Base-by-base conservation (phyloP, 768 basidiomycete genomes). In the Auriculariales sp. region DNA sequence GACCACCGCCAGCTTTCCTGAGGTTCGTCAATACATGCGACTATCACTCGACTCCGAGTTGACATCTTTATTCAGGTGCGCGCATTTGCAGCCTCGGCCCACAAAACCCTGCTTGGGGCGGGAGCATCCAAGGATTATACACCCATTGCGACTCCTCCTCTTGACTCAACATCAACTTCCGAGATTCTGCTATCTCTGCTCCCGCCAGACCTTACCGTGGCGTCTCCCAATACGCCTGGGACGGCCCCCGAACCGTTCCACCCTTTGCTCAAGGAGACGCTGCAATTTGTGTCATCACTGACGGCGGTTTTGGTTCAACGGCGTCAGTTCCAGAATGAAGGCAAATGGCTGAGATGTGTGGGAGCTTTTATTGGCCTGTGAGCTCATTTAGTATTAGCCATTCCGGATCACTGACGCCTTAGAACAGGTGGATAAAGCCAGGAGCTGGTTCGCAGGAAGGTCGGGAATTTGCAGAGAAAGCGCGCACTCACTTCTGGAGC, bases 1-100 rank as follows among this genome's bases (percentile, higher is more conserved):
- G 11, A 79, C 79, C 49, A 77, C 83, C 15, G 93, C 93, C 49
- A 90, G 93, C 25, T 98, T 98, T 73, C 94, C 94, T 48, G 94
- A 98, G 69, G 89, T 82, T 33, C 49, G 72, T 57, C 6, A 36
- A 24, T 15, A 12, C 12, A 11, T 15, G 19, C 27, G 12, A n/a
- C 39, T 19, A 19, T 22, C 36, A 11, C 12, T 6, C 12, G 14
- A 24, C 19, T 24, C 19, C 5, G 22, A 7, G 22, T 6, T 24
- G 22, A 24, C 50, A 51, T 55, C 39, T 30, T 47, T 49, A n/a
- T 48, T 5, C 50, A 83, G 81, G 83, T 95, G 57, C 85, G 92
- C 51, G 89, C 87, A n/a, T 97, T 95, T 63, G 92, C 78, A 49
- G 79, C 84, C 58, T 71, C 83, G 4, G 88, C 94, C 5, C 71